Base-by-base conservation (phyloP, 2,329 filamentous ascomycete species). In the Mollisiaceae sp. region DNA sequence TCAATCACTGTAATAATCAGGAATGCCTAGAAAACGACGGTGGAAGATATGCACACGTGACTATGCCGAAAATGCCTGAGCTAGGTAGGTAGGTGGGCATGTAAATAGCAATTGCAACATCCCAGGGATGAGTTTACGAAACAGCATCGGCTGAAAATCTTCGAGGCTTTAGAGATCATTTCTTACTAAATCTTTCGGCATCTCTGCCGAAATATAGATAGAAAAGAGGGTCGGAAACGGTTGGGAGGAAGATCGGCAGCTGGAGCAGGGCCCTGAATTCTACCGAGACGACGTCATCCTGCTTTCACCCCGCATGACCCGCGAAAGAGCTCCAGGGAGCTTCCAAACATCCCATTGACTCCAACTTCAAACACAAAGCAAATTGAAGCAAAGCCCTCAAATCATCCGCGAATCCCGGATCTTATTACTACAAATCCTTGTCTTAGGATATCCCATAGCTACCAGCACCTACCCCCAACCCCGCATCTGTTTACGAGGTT, bases 361-460 rank as follows among this genome's bases (percentile, higher is more conserved):
- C 41, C 57, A 61, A 22, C 47, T 39, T 36, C 20, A 47, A 63
- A 38, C 24, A 55, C 41, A 38, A 62, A 63, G 61, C 35, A 64
- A n/a, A 59, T 32, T 27, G 50, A 55, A 67, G 62, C 50, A 57
- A 56, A 9, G 4, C 38, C 38, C 38, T 41, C 24, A 52, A 52
- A 58, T 55, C 38, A 15, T 27, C 11, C 12, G 50, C 20, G 32
- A 39, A 50, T 54, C 62, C 43, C 61, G 43, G 55, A 64, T 27
- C 52, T 62, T 36, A 45, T 58, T 57, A 32, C 59, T 63, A 63
- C 50, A 65, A 35, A 70, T 59, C 65, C 65, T 39, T 50, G 64
- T 66, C 15, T 35, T 39, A 52, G 59, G 20, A 36, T 32, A 54
- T 41, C 59, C 27, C 27, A 60, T 35, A n/a, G n/a, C 9, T 36